These are phyloP conservation scores for Aquilaria agallochum DNA, from an alignment of 441 rosid species.

Conservation along the genomic window DNA sequence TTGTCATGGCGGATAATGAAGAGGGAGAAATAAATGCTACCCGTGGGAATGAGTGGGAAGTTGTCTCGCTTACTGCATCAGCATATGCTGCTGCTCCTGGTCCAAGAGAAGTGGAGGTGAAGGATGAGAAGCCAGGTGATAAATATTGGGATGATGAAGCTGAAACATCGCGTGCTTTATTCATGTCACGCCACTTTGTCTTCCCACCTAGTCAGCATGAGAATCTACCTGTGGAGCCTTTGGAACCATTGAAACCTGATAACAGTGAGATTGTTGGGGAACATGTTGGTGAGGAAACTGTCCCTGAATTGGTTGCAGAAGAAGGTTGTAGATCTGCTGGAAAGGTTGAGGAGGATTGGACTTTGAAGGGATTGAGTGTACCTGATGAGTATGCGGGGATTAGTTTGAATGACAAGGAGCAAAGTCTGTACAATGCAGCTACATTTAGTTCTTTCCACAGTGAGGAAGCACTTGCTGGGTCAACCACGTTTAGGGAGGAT, in stretches of 20 bases:
- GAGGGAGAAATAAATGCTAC: constrained; percentile 48
- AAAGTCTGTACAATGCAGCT: constrained; percentile 40
- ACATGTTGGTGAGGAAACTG: constrained; percentile 35
- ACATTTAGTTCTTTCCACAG: constrained; percentile 44
- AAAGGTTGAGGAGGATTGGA: constrained; percentile 49
- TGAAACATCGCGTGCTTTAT: constrained; percentile 62
- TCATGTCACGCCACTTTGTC: constrained; percentile 83
- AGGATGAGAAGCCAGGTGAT: constrained; percentile 33
- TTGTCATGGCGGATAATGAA: constrained; percentile 62
- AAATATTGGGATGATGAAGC: constrained; percentile 29
- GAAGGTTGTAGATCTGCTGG: constrained; percentile 34
- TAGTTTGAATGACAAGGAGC: constrained; percentile 35
- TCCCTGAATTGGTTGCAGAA: constrained; percentile 27
- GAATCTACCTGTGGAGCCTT: constrained; percentile 63
- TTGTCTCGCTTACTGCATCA: constrained; percentile 91
- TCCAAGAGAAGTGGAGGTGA: constrained; percentile 39
- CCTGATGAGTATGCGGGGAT: constrained; percentile 51
- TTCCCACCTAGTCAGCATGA: constrained; percentile 90
- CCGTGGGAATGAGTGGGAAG: constrained; percentile 96
- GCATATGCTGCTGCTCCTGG: constrained; percentile 90
- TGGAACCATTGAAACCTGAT: constrained; percentile 50
- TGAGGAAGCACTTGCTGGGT: constrained; percentile 45
- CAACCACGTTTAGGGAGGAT: constrained; percentile 35
- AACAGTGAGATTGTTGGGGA: constrained; percentile 32
- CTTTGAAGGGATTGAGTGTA: constrained; percentile 37